Evolutionary conservation across 805 yeast genomes (phyloP).

Genomic region (Saccharomyces eubayanus): DNA sequence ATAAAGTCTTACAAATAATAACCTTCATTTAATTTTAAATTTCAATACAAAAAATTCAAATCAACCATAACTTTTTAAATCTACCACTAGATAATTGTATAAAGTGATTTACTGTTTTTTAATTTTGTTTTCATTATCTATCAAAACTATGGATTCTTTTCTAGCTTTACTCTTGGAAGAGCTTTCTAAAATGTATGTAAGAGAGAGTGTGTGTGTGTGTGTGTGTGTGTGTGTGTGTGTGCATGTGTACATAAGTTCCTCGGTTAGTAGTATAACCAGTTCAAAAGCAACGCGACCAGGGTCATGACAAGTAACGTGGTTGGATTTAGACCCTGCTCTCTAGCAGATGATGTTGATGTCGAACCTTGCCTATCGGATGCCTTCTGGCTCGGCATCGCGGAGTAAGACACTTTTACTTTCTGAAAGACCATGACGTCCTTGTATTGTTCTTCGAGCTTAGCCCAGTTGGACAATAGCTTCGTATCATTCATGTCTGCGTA

Average conservation of each 20-base stretch:
- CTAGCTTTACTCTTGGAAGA: neutral
- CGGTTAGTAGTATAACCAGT: neutral
- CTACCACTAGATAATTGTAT: neutral
- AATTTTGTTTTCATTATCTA: neutral
- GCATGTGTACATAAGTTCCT: no score
- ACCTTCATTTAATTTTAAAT: neutral
- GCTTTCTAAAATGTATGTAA: no score
- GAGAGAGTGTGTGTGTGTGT: no score
- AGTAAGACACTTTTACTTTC: slow-evolving; percentile 56
- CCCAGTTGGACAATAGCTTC: slow-evolving; percentile 64
- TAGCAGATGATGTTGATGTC: neutral
- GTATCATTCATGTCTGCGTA: slow-evolving; percentile 42
- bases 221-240: no score
- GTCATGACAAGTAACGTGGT: neutral
- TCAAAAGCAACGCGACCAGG: neutral
- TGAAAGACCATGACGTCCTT: slow-evolving; percentile 49
- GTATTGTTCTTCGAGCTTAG: slow-evolving; percentile 52
- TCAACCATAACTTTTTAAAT: neutral
- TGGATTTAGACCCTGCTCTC: neutral
- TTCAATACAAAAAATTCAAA: neutral
- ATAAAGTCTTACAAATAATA: neutral
- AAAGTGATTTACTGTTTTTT: neutral
- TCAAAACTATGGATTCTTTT: neutral
- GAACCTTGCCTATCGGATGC: neutral
- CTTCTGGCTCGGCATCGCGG: neutral